Base-by-base conservation (phyloP, 192 early-diverging fungal species). In the Umbelopsis sp. region DNA sequence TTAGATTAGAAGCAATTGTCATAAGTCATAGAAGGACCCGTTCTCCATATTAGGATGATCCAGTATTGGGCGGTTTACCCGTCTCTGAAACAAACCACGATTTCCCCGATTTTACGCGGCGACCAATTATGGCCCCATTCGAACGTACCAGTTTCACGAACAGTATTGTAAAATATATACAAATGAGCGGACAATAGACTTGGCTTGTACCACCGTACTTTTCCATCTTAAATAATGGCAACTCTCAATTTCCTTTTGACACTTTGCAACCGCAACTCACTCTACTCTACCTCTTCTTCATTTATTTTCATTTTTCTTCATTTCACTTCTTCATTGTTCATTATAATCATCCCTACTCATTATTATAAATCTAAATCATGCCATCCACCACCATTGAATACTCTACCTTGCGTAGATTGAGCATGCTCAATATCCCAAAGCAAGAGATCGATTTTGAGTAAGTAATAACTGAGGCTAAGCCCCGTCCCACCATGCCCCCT, bases 391-490 rank as follows among this genome's bases (percentile, higher is more conserved):
- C 56, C 43, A 72, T 79, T 53, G 77, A 79, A 69, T 71, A 73
- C 25, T 69, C 29, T 44, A 67, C 45, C 24, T 41, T 79, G 41
- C 73, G 77, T 21, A 36, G 73, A 47, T 69, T 75, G 74, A 79
- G 77, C 67, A 79, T 70, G 7, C 69, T 73, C 49, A 73, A 49
- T 24, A 66, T 75, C 24, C 73, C 73, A 9, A 79, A 75, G 25
- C 70, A 74, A 47, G 77, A 74, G 34, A 79, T 79, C 14, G 71
- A 75, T 25, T 79, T 79, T 75, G 77, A 79, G 77, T 79, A 79
- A 79, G 77, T 75, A 22, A 10, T 20, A n/a, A n/a, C n/a, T n/a
- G n/a, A n/a, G n/a, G n/a, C n/a, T n/a, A n/a, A n/a, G n/a, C n/a
- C n/a, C n/a, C n/a, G n/a, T n/a, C n/a, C n/a, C n/a, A n/a, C 36